A percentile compares a stretch with the other conserved stretches of the same genome.
Conservation (phyloP, 2,329 filamentous ascomycete species). For the Microcera coccophila region DNA sequence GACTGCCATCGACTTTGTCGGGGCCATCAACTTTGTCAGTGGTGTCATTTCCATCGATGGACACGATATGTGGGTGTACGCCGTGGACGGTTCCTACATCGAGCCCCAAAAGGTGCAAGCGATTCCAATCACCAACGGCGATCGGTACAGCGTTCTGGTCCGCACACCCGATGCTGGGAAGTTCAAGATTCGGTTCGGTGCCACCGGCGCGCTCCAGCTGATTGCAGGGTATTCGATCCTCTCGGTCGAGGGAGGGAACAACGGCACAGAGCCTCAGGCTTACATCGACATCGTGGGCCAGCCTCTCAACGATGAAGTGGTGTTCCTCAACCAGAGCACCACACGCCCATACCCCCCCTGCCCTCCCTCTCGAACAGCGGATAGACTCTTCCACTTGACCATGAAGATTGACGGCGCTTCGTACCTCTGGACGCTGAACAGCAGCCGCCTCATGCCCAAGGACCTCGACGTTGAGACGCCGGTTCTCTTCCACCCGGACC, state of each 20-base stretch:
- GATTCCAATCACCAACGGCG: slow-evolving; percentile 47
- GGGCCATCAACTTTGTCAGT: slow-evolving; percentile 45
- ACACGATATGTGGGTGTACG: slow-evolving; percentile 51
- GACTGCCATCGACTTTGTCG: slow-evolving; percentile 54
- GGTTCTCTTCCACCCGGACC: slow-evolving; percentile 43
- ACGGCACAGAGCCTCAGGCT: slow-evolving; percentile 29
- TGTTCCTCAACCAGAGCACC: slow-evolving; percentile 40
- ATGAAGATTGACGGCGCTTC: slow-evolving; percentile 40
- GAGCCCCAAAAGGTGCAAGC: slow-evolving; percentile 48
- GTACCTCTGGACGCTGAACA: slow-evolving; percentile 53
- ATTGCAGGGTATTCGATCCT: slow-evolving; percentile 51
- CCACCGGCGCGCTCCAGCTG: slow-evolving; percentile 49
- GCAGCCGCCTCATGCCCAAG: slow-evolving; percentile 38
- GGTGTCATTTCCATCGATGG: slow-evolving; percentile 48
- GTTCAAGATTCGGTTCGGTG: slow-evolving; percentile 53
- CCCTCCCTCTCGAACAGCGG: slow-evolving; percentile 38
- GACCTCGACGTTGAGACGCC: slow-evolving; percentile 37
- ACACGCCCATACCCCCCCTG: slow-evolving; percentile 48
- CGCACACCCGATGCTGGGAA: slow-evolving; percentile 44
- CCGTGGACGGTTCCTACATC: slow-evolving; percentile 53
- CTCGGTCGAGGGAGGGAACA: slow-evolving; percentile 28
- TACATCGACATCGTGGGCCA: slow-evolving; percentile 49
- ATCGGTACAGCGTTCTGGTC: slow-evolving; percentile 49
- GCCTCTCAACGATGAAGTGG: slow-evolving; percentile 37
- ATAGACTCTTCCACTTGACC: slow-evolving; percentile 43